phyloP scores from a whole-genome alignment of 163 green algal genomes.

The Chloromonas sp. region DNA sequence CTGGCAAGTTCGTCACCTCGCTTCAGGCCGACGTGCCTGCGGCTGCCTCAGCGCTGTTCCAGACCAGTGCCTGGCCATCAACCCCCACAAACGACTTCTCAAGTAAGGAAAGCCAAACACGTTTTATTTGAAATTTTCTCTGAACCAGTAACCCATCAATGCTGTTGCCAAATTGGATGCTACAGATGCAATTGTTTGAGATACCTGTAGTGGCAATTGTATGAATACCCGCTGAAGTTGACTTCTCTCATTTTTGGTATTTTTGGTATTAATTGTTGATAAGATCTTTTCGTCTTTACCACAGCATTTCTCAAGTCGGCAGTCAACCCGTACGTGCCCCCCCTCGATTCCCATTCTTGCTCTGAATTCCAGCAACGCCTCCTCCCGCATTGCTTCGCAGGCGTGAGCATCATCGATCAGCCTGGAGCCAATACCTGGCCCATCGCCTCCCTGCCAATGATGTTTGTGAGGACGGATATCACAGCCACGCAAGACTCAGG shows the following conservation, averaged over 20 bases:
- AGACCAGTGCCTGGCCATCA: slow-evolving; percentile 14
- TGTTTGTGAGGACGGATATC: slow-evolving; percentile 15
- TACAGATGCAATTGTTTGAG: no score
- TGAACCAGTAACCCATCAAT: not conserved
- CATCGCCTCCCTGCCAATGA: slow-evolving; percentile 19
- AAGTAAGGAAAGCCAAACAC: not conserved
- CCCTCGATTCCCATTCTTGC: no score
- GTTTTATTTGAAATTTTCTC: no score
- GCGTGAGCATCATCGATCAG: slow-evolving; percentile 11
- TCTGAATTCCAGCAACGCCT: no score
- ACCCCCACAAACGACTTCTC: slow-evolving; percentile 15
- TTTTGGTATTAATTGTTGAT: no score
- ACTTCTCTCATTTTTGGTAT: no score
- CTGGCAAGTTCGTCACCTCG: not conserved
- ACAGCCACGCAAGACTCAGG: not conserved
- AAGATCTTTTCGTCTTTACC: no score
- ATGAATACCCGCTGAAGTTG: no score
- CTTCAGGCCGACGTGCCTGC: not conserved
- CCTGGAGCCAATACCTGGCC: slow-evolving; percentile 15
- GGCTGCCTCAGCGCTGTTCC: not conserved
- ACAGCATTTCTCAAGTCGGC: no score
- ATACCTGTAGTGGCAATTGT: no score
- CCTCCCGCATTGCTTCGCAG: not conserved
- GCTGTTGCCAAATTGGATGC: no score
- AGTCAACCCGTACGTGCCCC: no score